Evolutionary conservation across 2,329 filamentous ascomycete species (phyloP).

Genomic region (Ramichloridium luteum): DNA sequence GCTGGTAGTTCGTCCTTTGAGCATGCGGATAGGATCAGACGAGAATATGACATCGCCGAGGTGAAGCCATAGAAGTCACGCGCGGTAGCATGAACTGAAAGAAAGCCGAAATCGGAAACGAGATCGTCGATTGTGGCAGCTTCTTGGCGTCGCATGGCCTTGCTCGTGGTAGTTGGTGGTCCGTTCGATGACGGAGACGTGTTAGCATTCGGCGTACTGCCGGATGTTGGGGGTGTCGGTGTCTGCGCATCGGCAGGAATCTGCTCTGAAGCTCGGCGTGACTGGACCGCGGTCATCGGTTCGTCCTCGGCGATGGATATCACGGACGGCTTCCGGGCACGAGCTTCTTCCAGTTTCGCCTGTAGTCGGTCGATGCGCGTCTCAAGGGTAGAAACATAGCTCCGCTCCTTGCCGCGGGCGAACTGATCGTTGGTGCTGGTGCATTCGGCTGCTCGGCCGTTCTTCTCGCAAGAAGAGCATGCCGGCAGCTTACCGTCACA

Average conservation of each 20-base stretch:
- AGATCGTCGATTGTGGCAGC: constrained; percentile 81
- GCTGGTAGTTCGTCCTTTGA: constrained; percentile 60
- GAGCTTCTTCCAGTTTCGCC: constrained; percentile 53
- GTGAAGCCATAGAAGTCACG: constrained; percentile 85
- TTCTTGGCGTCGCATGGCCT: constrained; percentile 46
- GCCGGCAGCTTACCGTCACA: constrained; percentile 94
- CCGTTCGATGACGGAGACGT: no score
- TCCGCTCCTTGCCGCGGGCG: constrained; percentile 86
- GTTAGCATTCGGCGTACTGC: constrained; percentile 18
- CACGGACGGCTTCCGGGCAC: constrained; percentile 59
- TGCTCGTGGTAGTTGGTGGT: no score
- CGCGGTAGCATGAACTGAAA: constrained; percentile 92
- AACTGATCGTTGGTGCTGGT: constrained; percentile 94
- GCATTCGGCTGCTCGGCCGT: constrained; percentile 73
- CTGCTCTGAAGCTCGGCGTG: constrained; percentile 37
- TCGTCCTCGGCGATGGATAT: constrained; percentile 53
- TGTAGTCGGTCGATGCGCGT: constrained; percentile 80
- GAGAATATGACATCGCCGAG: constrained; percentile 83
- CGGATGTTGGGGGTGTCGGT: constrained; percentile 14
- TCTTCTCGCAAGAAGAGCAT: constrained; percentile 89
- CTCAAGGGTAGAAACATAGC: constrained; percentile 93
- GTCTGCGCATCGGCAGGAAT: constrained; percentile 11
- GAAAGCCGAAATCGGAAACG: constrained; percentile 83
- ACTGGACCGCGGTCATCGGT: constrained; percentile 22
- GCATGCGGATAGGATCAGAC: constrained; percentile 73